A percentile compares a stretch with the other conserved stretches of the same genome.
Evolutionary conservation across 148 eudicot species (phyloP).

Genomic region (Nepenthes gracilis): DNA sequence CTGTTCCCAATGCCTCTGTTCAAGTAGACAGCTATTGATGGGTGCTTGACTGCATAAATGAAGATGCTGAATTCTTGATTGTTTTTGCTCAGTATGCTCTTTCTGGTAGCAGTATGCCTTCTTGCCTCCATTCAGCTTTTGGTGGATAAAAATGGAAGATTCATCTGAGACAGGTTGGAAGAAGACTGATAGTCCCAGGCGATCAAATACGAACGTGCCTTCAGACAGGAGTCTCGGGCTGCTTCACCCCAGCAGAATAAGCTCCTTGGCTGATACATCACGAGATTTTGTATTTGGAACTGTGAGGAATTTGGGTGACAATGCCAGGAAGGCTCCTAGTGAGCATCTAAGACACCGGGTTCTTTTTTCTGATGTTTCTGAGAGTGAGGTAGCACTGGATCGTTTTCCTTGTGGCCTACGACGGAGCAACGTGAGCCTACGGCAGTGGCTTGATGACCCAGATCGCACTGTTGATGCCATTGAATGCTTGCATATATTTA

Average conservation of each 20-base stretch:
- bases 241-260: slow-evolving; percentile 23
- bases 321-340: slow-evolving; percentile 18
- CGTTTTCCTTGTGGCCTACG: slow-evolving; percentile 31
- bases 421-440: slow-evolving; percentile 65
- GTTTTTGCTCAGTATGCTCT: not conserved
- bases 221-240: slow-evolving; percentile 45
- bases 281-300: slow-evolving; percentile 29
- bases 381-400: slow-evolving; percentile 29
- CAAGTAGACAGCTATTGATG: no score
- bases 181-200: slow-evolving; percentile 47
- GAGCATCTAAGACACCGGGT: slow-evolving; percentile 23
- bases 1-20: no score
- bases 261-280: slow-evolving; percentile 44
- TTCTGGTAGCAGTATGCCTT: slow-evolving; percentile 6
- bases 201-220: slow-evolving; percentile 38
- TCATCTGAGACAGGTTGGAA: slow-evolving; percentile 70
- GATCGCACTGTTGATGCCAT: slow-evolving; percentile 49
- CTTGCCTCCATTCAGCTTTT: slow-evolving; percentile 14
- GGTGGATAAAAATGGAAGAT: slow-evolving; percentile 51
- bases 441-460: slow-evolving; percentile 80
- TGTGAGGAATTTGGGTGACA: slow-evolving; percentile 30
- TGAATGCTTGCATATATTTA: slow-evolving; percentile 83
- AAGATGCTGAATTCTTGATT: no score
- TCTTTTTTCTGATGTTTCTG: slow-evolving; percentile 24
- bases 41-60: no score